These are phyloP conservation scores for Ramaria sp. DNA, from an alignment of 768 basidiomycete species.

Conservation along the genomic window DNA sequence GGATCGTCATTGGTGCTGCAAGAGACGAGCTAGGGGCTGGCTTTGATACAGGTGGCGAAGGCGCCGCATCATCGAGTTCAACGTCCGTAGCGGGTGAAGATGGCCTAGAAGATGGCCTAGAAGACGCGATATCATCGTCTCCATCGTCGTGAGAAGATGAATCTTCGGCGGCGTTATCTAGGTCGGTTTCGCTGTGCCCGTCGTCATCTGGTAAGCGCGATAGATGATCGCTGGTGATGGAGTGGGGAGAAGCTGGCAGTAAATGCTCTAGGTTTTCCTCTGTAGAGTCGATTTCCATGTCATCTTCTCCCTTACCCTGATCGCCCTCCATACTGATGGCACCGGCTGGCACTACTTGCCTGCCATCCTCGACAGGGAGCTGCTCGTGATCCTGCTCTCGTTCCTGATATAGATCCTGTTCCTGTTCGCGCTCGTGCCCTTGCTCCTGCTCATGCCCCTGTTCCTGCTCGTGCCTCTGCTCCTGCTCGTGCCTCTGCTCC, in stretches of 20 bases:
- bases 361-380: not conserved
- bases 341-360: not conserved
- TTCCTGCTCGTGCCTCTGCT: conserved; percentile 12
- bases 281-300: conserved; percentile 19
- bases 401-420: not conserved
- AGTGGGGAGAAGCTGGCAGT: conserved; percentile 5
- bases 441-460: conserved; percentile 19
- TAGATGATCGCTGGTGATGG: conserved; percentile 1
- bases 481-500: conserved; percentile 17
- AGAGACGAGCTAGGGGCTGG: conserved; percentile 2
- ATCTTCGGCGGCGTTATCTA: conserved; percentile 15
- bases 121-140: conserved; percentile 16
- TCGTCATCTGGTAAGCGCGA: conserved; percentile 23
- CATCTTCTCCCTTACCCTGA: conserved; percentile 12
- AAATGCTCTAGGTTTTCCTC: conserved; percentile 14
- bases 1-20: not conserved
- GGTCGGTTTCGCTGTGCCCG: conserved; percentile 11
- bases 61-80: conserved; percentile 22
- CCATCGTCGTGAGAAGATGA: conserved; percentile 16
- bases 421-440: conserved; percentile 18
- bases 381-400: not conserved
- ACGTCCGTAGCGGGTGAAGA: conserved; percentile 19
- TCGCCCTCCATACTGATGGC: conserved; percentile 12
- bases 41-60: conserved; percentile 7
- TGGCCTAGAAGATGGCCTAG: conserved; percentile 3